Evolutionary conservation across 345 rosid species (phyloP).

Genomic region (Turritis glabra): DNA sequence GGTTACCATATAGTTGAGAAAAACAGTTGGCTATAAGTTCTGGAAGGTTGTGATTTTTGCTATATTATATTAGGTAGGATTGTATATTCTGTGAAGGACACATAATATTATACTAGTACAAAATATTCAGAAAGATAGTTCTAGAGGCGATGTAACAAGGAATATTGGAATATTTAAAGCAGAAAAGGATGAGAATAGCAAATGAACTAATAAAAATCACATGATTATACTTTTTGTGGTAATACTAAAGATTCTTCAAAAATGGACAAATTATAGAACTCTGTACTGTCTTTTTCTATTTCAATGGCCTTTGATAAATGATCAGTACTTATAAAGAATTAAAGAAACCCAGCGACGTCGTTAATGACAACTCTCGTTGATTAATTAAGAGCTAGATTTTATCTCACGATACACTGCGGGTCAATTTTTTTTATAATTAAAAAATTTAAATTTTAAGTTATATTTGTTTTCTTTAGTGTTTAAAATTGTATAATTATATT

Average conservation of each 20-base stretch:
- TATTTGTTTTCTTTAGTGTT: no score
- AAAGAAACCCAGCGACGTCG: neutral
- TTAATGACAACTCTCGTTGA: neutral
- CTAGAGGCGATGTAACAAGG: constrained; percentile 18
- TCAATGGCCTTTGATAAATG: neutral
- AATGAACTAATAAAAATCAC: constrained; percentile 1
- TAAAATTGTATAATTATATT: no score
- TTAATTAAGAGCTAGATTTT: neutral
- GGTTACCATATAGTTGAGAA: neutral
- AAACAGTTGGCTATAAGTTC: constrained; percentile 6
- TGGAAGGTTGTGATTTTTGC: constrained; percentile 2
- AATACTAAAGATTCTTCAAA: constrained; percentile 23
- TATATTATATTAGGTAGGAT: constrained; percentile 8
- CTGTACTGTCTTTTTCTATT: neutral
- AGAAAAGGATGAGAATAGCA: neutral
- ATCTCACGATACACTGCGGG: no score
- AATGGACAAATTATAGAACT: neutral
- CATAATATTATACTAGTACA: neutral
- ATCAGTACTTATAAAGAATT: neutral
- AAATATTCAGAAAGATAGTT: constrained; percentile 18
- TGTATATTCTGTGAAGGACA: constrained; percentile 2
- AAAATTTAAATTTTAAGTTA: no score
- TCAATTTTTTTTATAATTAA: no score
- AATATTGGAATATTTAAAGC: neutral
- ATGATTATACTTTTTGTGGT: constrained; percentile 18